A percentile compares a stretch with the other conserved stretches of the same genome.
These are phyloP conservation scores for Candida hispaniensis DNA, from an alignment of 805 yeast genomes.

Conservation along the genomic window DNA sequence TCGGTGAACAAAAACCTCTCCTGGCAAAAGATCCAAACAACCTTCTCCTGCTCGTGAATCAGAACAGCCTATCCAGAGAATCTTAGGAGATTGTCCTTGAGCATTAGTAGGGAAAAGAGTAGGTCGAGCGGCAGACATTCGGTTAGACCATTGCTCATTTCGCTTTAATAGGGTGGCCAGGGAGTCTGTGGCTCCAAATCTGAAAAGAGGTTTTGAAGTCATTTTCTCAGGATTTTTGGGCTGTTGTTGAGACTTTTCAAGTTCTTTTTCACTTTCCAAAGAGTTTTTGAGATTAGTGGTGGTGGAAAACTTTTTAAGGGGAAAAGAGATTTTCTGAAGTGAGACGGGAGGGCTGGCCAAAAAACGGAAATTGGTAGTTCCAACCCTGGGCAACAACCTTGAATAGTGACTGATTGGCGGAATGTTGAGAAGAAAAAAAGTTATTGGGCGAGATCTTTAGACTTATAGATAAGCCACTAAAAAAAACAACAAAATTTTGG, in stretches of 20 bases:
- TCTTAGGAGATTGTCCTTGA: constrained; percentile 83
- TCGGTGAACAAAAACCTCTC: constrained; percentile 82
- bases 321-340: neutral
- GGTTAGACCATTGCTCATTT: constrained; percentile 37
- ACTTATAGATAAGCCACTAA: too few relatives aligned
- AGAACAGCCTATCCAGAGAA: constrained; percentile 89
- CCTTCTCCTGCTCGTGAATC: constrained; percentile 84
- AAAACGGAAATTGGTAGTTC: too few relatives aligned
- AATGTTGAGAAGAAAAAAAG: too few relatives aligned
- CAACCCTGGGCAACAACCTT: too few relatives aligned
- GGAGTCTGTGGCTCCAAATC: constrained; percentile 30
- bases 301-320: neutral
- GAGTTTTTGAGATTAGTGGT: constrained; percentile 1
- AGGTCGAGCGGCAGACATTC: constrained; percentile 42
- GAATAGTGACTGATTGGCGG: too few relatives aligned
- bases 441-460: too few relatives aligned
- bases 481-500: too few relatives aligned
- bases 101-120: constrained; percentile 54
- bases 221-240: constrained; percentile 3
- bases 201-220: constrained; percentile 22
- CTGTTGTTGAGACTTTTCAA: constrained; percentile 1
- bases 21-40: constrained; percentile 70
- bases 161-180: constrained; percentile 30
- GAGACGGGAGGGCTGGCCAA: constrained; percentile 1
- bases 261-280: constrained; percentile 4